Evolutionary conservation across 2,329 filamentous ascomycete species (phyloP).

Genomic region (Pseudocercospora eumusae): DNA sequence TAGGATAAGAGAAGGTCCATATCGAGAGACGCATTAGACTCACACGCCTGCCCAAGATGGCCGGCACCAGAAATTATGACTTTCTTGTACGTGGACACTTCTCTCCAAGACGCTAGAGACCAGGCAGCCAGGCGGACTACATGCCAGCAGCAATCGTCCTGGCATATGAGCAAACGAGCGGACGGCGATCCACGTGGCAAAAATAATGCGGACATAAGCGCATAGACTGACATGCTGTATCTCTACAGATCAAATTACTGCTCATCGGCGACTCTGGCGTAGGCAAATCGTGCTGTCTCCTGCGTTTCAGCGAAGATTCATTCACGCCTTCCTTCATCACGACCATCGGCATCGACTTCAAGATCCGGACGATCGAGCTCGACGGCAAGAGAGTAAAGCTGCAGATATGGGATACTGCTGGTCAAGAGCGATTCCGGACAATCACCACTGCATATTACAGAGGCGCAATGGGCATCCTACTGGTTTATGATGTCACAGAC

Average conservation of each 20-base stretch:
- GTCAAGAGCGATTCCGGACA: constrained; percentile 96
- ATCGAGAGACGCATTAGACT: not conserved
- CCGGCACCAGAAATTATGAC: constrained; percentile 97
- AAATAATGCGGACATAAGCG: not conserved
- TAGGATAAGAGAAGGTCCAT: not conserved
- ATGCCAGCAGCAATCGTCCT: not conserved
- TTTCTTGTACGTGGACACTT: constrained; percentile 72
- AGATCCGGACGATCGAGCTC: constrained; percentile 98
- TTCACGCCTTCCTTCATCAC: constrained; percentile 98
- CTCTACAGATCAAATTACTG: constrained; percentile 70
- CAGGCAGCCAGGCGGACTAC: not conserved
- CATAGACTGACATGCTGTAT: not conserved
- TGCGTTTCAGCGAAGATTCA: constrained; percentile 95
- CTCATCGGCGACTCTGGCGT: constrained; percentile 96
- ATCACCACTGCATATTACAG: constrained; percentile 99
- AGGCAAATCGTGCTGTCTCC: constrained; percentile 93
- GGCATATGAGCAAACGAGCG: not conserved
- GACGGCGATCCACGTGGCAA: not conserved
- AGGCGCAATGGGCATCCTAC: constrained; percentile 94
- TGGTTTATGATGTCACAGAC: constrained; percentile 98
- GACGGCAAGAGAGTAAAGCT: constrained; percentile 98
- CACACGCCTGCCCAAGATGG: constrained; percentile 61
- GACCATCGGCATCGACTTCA: constrained; percentile 99
- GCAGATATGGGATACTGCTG: constrained; percentile 99
- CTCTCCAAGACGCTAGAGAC: not conserved